These are phyloP conservation scores for Castanospermum australe DNA, from an alignment of 306 rosid genomes.

Conservation along the genomic window DNA sequence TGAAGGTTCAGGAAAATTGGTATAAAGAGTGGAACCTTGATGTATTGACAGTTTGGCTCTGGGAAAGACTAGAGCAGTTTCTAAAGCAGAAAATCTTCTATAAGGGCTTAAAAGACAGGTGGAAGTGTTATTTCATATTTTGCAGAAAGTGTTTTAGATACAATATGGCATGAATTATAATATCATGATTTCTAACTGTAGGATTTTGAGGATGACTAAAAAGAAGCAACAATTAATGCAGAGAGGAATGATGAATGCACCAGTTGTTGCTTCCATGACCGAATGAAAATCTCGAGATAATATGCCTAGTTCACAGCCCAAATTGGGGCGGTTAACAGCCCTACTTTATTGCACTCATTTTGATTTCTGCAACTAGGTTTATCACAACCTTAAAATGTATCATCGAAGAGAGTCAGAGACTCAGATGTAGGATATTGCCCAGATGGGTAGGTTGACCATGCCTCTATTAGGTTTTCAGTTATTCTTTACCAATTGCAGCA, in stretches of 20 bases:
- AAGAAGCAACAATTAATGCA: constrained; percentile 66
- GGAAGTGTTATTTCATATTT: constrained; percentile 22
- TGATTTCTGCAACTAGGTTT: background rate
- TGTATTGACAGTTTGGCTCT: constrained; percentile 61
- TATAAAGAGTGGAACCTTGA: constrained; percentile 81
- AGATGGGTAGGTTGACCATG: background rate
- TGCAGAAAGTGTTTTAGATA: background rate
- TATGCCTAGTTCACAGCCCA: background rate
- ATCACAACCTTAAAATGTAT: background rate
- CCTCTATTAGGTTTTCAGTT: background rate
- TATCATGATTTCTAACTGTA: constrained; percentile 28
- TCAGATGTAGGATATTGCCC: background rate
- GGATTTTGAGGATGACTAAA: constrained; percentile 56
- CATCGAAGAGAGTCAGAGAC: background rate
- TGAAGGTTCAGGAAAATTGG: constrained; percentile 67
- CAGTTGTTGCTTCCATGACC: constrained; percentile 13
- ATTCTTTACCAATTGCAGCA: background rate
- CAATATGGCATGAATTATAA: background rate
- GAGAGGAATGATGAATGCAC: constrained; percentile 58
- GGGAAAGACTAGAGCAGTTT: constrained; percentile 53
- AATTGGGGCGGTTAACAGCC: background rate
- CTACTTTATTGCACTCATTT: background rate
- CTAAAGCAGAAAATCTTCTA: constrained; percentile 66
- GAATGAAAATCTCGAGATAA: background rate
- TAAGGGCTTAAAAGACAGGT: constrained; percentile 74